Evolutionary conservation across 2,329 filamentous ascomycete genomes (phyloP).

Genomic region (Cladosporium sp.): DNA sequence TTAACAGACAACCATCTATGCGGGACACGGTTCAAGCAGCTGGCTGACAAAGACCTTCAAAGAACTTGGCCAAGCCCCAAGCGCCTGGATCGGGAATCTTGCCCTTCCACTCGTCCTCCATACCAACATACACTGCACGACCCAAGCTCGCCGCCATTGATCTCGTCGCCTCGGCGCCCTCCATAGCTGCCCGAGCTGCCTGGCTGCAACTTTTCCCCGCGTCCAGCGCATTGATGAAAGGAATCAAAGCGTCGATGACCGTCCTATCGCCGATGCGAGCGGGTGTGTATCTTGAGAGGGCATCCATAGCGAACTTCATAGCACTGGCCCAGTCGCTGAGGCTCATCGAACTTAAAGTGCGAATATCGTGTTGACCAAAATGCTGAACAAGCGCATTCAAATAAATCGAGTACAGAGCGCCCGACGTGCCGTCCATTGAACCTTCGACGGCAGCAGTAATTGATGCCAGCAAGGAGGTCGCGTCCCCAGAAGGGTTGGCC

Average conservation of each 20-base stretch:
- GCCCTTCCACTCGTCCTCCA: slow-evolving; percentile 61
- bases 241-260: slow-evolving; percentile 81
- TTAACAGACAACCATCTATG: no score
- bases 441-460: slow-evolving; percentile 59
- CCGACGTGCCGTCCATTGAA: slow-evolving; percentile 72
- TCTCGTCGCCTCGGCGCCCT: slow-evolving; percentile 80
- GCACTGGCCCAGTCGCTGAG: slow-evolving; percentile 63
- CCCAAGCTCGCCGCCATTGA: slow-evolving; percentile 89
- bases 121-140: slow-evolving; percentile 78
- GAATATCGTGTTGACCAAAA: slow-evolving; percentile 53
- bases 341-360: slow-evolving; percentile 33
- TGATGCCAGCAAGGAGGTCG: slow-evolving; percentile 22
- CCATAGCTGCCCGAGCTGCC: slow-evolving; percentile 72
- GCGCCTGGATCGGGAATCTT: slow-evolving; percentile 73
- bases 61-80: slow-evolving; percentile 77
- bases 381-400: slow-evolving; percentile 77
- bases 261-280: slow-evolving; percentile 87
- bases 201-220: slow-evolving; percentile 65
- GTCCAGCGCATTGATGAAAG: slow-evolving; percentile 74
- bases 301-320: slow-evolving; percentile 67
- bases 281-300: slow-evolving; percentile 80
- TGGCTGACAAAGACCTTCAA: slow-evolving; percentile 42
- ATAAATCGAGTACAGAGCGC: slow-evolving; percentile 82
- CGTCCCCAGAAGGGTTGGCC: slow-evolving; percentile 47
- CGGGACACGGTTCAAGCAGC: no score